Base-by-base conservation (phyloP, 306 rosid species). In the Inga laurina region DNA sequence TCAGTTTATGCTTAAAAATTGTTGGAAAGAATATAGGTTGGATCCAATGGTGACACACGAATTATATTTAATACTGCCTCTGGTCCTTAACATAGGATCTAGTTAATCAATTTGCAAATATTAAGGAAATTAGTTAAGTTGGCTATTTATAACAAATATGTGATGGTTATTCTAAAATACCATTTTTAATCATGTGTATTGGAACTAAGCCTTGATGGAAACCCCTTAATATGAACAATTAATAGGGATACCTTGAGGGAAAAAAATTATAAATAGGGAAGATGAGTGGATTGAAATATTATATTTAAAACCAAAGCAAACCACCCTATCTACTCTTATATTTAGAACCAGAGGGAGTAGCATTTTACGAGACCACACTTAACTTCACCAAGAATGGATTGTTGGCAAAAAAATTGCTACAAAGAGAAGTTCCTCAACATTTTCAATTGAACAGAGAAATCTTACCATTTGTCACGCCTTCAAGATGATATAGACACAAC, bases 381-480 rank as follows among this genome's bases (percentile, higher is more conserved):
- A 70, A 76, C 66, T 79, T 61, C 44, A 44, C 18, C 80, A 30
- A 72, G 51, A 65, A 39, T 10, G 14, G 78, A 30, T n/a, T 15
- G 39, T 35, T 49, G 24, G 43, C n/a, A 75, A 34, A 13, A 13
- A 56, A 37, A 56, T 39, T 75, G 24, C 35, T 35, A 37, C 5
- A 39, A 69, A 69, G 73, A 35, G 6, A 41, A 71, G 54, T 43
- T 27, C 46, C 37, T 75, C 21, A 30, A 27, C 78, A 56, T 75
- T 75, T 75, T 49, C 18, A 71, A 44, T 76, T 21, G 59, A 81
- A 59, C 45, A 81, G 78, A 48, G 76, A 84, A 85, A 62, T 66
- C 93, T 76, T 82, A 93, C 97, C 96, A 90, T 91, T 93, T 89
- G 57, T 93, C 96, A 90, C 75, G 89, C 97, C 97, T 93, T 93